Percentiles rank a stretch among this genome's conserved stretches.
Evolutionary conservation across 495 filamentous ascomycete genomes (phyloP).

Genomic region (Aspergillus wentii): DNA sequence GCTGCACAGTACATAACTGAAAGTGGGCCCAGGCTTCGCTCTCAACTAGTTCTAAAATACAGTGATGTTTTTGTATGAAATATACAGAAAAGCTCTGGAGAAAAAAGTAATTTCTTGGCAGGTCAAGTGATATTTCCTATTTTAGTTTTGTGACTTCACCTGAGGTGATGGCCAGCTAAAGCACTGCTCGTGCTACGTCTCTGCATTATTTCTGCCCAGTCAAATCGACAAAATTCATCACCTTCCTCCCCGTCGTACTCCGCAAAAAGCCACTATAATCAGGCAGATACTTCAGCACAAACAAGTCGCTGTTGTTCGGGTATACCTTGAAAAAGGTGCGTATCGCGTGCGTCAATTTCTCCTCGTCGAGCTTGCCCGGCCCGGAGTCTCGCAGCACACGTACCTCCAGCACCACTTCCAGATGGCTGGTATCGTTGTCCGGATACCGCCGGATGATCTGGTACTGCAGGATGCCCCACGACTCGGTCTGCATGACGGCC

Average conservation of each 20-base stretch:
- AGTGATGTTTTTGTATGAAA: too few species aligned
- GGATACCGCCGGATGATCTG: slow-evolving; percentile 31
- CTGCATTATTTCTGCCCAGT: too few species aligned
- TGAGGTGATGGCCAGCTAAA: too few species aligned
- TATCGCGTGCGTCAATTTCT: not conserved
- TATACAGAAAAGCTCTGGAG: too few species aligned
- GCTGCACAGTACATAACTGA: too few species aligned
- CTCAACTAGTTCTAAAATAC: too few species aligned
- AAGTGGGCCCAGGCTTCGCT: too few species aligned
- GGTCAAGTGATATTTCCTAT: too few species aligned
- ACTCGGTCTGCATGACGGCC: slow-evolving; percentile 8
- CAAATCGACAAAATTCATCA: not conserved
- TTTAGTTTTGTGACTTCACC: too few species aligned
- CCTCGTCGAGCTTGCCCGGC: too few species aligned
- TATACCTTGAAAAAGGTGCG: not conserved
- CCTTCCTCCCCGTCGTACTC: not conserved
- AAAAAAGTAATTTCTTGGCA: too few species aligned
- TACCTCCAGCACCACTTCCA: slow-evolving; percentile 7
- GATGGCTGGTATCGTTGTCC: slow-evolving; percentile 4
- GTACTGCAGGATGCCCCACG: slow-evolving; percentile 27
- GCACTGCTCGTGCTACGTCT: too few species aligned
- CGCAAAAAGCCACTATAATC: not conserved
- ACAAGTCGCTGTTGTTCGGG: not conserved
- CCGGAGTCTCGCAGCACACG: slow-evolving; percentile 9
- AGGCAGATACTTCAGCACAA: not conserved